phyloP scores from a whole-genome alignment of 1,139 yeast species.

The Ogataea hybrid region DNA sequence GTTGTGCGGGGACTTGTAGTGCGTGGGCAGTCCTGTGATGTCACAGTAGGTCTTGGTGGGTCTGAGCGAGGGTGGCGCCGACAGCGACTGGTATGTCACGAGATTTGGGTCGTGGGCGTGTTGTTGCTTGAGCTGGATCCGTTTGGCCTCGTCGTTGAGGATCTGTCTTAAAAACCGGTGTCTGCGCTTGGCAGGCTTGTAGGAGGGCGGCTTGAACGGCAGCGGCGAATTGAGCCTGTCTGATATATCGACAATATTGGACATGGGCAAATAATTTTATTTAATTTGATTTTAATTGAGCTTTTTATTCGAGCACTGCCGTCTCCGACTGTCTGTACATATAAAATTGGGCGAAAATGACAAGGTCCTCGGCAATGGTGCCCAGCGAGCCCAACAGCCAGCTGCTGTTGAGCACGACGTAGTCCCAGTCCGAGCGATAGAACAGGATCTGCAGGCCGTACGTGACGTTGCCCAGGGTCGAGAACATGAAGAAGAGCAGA shows the following conservation, averaged over 20 bases:
- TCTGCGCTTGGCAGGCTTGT: conserved; percentile 54
- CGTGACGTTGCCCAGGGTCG: conserved; percentile 73
- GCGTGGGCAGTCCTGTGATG: conserved; percentile 83
- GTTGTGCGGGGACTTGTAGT: conserved; percentile 72
- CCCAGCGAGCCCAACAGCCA: conserved; percentile 79
- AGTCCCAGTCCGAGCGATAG: conserved; percentile 59
- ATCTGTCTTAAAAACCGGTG: conserved; percentile 78
- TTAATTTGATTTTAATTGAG: background rate
- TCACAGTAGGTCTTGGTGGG: conserved; percentile 91
- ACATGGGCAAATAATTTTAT: background rate
- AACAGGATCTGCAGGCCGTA: conserved; percentile 74
- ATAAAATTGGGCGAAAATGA: conserved; percentile 66
- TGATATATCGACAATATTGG: conserved; percentile 33
- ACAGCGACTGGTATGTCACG: conserved; percentile 61
- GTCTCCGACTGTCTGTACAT: conserved; percentile 38
- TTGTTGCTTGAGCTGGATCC: conserved; percentile 40
- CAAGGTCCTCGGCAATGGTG: conserved; percentile 63
- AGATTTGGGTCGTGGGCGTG: conserved; percentile 37
- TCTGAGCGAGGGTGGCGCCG: conserved; percentile 84
- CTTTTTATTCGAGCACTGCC: conserved; percentile 1
- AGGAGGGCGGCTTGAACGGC: conserved; percentile 54
- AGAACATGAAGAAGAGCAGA: conserved; percentile 68
- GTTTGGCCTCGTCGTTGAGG: conserved; percentile 71
- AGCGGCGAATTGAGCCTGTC: conserved; percentile 44
- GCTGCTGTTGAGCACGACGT: conserved; percentile 60